Percentiles rank a stretch among this genome's conserved stretches.
Conservation (phyloP, 2,329 filamentous ascomycete species). For the Aspergillus viridinutans region DNA sequence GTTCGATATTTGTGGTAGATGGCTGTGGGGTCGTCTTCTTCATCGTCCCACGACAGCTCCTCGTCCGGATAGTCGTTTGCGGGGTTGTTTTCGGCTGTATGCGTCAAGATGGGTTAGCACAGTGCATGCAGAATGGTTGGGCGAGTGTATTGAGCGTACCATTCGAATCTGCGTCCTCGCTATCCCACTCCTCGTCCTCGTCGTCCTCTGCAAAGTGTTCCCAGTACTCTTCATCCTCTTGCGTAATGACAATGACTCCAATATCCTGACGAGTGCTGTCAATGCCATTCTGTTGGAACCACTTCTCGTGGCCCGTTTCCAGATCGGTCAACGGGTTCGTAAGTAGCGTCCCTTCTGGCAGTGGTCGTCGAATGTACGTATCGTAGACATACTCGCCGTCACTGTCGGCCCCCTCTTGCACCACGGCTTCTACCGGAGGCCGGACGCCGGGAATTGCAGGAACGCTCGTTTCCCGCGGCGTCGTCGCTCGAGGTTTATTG, state of each 20-base stretch:
- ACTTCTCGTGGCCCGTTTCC: slow-evolving; percentile 22
- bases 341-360: slow-evolving; percentile 30
- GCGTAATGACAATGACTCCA: slow-evolving; percentile 40
- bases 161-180: slow-evolving; percentile 61
- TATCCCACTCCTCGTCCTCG: slow-evolving; percentile 53
- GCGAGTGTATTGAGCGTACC: slow-evolving; percentile 31
- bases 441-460: neutral
- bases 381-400: slow-evolving; percentile 59
- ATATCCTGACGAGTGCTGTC: slow-evolving; percentile 32
- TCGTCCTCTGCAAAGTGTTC: slow-evolving; percentile 53
- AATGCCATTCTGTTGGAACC: slow-evolving; percentile 24
- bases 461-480: slow-evolving; percentile 5
- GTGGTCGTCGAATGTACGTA: slow-evolving; percentile 53
- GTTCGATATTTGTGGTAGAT: slow-evolving; percentile 39
- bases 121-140: no score
- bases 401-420: slow-evolving; percentile 37
- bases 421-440: slow-evolving; percentile 3
- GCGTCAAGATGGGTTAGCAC: slow-evolving; percentile 3
- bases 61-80: slow-evolving; percentile 51
- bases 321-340: slow-evolving; percentile 33
- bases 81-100: slow-evolving; percentile 46
- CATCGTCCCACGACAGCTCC: slow-evolving; percentile 46
- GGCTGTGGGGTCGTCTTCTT: slow-evolving; percentile 38
- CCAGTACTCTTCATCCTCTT: slow-evolving; percentile 51
- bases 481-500: slow-evolving; percentile 21